Conservation (phyloP, 2,329 filamentous ascomycete species). For the Elsinoe batatas region DNA sequence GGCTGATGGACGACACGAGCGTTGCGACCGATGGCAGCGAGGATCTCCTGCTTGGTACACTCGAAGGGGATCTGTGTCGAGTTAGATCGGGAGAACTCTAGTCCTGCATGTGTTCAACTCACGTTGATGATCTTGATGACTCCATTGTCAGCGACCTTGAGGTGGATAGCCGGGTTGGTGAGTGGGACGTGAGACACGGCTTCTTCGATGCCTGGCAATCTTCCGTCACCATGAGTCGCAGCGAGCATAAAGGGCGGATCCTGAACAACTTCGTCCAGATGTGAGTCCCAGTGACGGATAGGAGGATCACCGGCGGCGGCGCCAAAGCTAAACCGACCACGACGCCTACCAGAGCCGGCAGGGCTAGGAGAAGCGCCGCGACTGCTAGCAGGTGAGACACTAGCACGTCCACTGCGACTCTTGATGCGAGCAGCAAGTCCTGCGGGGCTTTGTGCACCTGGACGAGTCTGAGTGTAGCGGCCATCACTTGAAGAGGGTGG, state of each 20-base stretch:
- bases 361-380: neutral
- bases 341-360: neutral
- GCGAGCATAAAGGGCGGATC: conserved; percentile 13
- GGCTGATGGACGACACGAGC: conserved; percentile 30
- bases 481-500: neutral
- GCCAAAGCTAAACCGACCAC: neutral
- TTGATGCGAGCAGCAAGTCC: conserved; percentile 12
- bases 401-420: conserved; percentile 1
- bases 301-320: neutral
- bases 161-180: conserved; percentile 17
- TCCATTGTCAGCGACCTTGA: conserved; percentile 18
- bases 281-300: conserved; percentile 6
- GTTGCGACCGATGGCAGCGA: conserved; percentile 37
- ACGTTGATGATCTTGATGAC: conserved; percentile 26
- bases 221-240: neutral
- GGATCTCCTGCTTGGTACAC: conserved; percentile 40
- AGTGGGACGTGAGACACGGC: conserved; percentile 24
- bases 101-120: conserved; percentile 14
- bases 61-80: conserved; percentile 40
- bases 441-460: neutral
- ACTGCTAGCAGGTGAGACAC: neutral
- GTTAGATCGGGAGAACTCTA: neutral
- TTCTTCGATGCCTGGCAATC: conserved; percentile 20
- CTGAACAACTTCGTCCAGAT: conserved; percentile 9
- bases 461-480: neutral